Evolutionary conservation across 202 grass and related monocot species (phyloP).

Genomic region (Schoenoplectus triqueter): DNA sequence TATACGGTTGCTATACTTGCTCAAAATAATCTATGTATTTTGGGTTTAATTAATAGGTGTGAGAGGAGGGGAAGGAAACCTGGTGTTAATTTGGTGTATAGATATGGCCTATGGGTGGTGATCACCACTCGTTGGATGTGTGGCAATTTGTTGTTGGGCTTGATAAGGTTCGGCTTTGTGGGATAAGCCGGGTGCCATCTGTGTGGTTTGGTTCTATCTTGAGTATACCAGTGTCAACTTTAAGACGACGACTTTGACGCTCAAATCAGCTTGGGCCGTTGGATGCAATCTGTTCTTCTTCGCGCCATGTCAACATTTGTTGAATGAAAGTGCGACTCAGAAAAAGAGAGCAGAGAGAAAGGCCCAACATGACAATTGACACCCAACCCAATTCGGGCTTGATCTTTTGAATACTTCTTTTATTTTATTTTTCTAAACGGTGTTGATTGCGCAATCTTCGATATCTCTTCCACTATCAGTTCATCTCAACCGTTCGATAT

Average conservation of each 20-base stretch:
- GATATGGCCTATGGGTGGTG: background rate
- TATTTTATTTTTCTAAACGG: background rate
- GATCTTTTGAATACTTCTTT: background rate
- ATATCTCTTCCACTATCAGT: background rate
- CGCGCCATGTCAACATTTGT: background rate
- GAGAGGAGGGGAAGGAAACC: constrained; percentile 19
- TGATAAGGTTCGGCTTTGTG: constrained; percentile 58
- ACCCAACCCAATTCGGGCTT: background rate
- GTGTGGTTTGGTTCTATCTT: constrained; percentile 25
- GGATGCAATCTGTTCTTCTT: background rate
- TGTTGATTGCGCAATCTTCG: background rate
- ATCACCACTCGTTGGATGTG: constrained; percentile 51
- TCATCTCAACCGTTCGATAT: background rate
- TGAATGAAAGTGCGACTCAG: background rate
- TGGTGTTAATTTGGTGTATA: background rate
- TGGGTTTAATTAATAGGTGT: constrained; percentile 17
- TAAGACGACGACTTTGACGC: background rate
- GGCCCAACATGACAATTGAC: background rate
- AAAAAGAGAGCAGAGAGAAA: background rate
- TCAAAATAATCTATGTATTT: constrained; percentile 14
- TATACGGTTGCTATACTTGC: background rate
- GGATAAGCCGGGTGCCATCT: constrained; percentile 35
- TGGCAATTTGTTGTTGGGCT: constrained; percentile 32
- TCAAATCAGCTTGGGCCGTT: background rate
- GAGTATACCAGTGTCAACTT: background rate